A percentile compares a stretch with the other conserved stretches of the same genome.
Conservation (phyloP, 1,139 yeast genomes). For the Yamadazyma spencermartinsiae region DNA sequence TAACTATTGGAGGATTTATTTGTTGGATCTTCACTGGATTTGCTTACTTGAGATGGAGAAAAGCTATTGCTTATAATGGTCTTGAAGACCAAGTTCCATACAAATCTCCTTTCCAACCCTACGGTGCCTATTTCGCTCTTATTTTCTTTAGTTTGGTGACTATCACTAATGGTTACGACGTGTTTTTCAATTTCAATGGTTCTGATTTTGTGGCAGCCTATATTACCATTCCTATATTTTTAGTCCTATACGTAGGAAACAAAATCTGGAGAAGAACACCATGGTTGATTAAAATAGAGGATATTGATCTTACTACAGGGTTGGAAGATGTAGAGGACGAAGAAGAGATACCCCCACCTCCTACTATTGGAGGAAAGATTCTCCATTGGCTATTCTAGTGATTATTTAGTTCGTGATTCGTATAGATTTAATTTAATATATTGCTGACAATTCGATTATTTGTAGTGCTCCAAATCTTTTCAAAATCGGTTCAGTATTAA, state of each 20-base stretch:
- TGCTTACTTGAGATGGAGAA: conserved; percentile 55
- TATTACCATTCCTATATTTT: conserved; percentile 36
- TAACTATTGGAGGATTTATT: conserved; percentile 68
- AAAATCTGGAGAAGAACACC: conserved; percentile 24
- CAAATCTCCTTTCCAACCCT: conserved; percentile 46
- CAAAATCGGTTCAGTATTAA: too few species aligned
- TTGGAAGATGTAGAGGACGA: conserved; percentile 24
- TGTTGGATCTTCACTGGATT: conserved; percentile 60
- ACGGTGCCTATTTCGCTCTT: conserved; percentile 44
- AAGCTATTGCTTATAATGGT: conserved; percentile 44
- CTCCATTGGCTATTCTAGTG: conserved; percentile 2
- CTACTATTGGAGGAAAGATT: not conserved
- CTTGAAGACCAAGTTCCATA: conserved; percentile 31
- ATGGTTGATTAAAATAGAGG: conserved; percentile 21
- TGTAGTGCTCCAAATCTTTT: too few species aligned
- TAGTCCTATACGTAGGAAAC: conserved; percentile 22
- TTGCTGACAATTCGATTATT: too few species aligned
- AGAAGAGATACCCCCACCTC: conserved; percentile 11
- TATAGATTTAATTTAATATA: not conserved
- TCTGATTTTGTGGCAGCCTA: conserved; percentile 56
- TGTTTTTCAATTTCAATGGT: conserved; percentile 45
- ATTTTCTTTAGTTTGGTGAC: conserved; percentile 39
- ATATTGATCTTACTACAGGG: conserved; percentile 19
- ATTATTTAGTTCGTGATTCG: not conserved
- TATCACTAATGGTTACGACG: conserved; percentile 54